Evolutionary conservation across 2,329 filamentous ascomycete species (phyloP).

Genomic region (Nigrospora oryzae): DNA sequence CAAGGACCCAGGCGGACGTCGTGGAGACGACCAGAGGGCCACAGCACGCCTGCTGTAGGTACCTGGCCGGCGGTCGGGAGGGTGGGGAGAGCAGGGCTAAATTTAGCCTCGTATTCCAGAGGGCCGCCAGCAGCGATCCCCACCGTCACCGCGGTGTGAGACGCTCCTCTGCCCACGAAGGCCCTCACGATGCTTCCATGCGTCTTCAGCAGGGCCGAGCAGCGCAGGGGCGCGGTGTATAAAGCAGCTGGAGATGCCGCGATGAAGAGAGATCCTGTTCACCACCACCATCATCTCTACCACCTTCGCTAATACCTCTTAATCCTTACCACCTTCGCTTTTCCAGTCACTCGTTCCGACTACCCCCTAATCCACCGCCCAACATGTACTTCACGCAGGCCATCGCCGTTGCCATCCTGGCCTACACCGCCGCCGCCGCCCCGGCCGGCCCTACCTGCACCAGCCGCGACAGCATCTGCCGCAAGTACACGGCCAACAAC

Average conservation of each 20-base stretch:
- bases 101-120: conserved; percentile 1
- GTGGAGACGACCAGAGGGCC: neutral
- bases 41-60: neutral
- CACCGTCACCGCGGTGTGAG: neutral
- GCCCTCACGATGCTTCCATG: neutral
- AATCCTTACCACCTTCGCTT: neutral
- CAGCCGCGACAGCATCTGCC: neutral
- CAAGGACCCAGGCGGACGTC: too few species aligned
- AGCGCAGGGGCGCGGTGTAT: neutral
- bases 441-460: conserved; percentile 1
- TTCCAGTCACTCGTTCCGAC: neutral
- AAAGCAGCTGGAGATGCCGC: neutral
- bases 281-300: neutral
- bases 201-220: neutral
- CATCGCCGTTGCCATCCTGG: conserved; percentile 1
- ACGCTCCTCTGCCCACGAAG: neutral
- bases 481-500: conserved; percentile 1
- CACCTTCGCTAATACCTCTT: neutral
- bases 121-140: neutral
- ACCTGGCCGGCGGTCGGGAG: neutral
- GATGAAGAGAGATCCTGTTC: neutral
- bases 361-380: neutral
- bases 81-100: neutral
- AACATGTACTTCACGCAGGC: neutral
- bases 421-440: neutral